These are phyloP conservation scores for Abrus precatorius DNA, from an alignment of 306 rosid genomes.

Conservation along the genomic window DNA sequence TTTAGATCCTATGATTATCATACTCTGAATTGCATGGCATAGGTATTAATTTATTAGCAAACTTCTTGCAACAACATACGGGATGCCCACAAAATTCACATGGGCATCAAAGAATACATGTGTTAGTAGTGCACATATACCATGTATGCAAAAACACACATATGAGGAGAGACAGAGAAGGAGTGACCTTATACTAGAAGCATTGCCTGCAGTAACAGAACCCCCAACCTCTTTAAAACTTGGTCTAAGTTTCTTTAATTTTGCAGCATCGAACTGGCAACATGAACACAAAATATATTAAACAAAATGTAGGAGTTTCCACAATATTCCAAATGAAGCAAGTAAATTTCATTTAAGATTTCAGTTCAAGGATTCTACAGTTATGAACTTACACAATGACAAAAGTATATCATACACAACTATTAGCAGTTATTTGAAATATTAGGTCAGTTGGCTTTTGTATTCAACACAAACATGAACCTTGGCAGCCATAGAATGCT, in stretches of 20 bases:
- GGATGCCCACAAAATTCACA: constrained; percentile 23
- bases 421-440: constrained; percentile 10
- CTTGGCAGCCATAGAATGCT: constrained; percentile 26
- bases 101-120: constrained; percentile 8
- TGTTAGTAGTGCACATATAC: not conserved
- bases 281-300: constrained; percentile 34
- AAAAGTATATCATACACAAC: constrained; percentile 34
- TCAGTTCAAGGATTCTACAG: constrained; percentile 36
- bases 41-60: not conserved
- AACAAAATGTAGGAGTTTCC: constrained; percentile 23
- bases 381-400: constrained; percentile 25
- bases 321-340: constrained; percentile 32
- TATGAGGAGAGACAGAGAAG: constrained; percentile 27
- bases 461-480: constrained; percentile 23
- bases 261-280: constrained; percentile 86
- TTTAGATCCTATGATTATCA: constrained; percentile 36
- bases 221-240: constrained; percentile 85
- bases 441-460: constrained; percentile 22
- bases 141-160: not conserved
- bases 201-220: constrained; percentile 95
- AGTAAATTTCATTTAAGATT: constrained; percentile 34
- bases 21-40: constrained; percentile 32
- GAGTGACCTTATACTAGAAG: constrained; percentile 79
- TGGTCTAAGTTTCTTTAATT: constrained; percentile 81
- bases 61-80: constrained; percentile 10